phyloP scores from a whole-genome alignment of 208 protist species.

The Sergeia podlipaevii region DNA sequence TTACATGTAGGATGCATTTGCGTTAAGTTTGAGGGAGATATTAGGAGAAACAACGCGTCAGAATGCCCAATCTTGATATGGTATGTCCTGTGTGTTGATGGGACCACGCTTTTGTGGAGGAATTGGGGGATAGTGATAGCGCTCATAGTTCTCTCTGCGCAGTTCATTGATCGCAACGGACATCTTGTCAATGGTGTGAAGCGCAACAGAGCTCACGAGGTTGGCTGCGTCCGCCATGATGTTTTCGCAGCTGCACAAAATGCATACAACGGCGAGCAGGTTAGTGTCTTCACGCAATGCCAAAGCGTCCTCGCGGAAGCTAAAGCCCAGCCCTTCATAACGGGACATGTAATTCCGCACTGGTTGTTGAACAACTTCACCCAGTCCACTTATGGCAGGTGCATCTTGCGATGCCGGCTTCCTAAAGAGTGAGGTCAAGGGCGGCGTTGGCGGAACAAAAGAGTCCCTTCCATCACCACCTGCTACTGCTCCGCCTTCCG shows the following conservation, averaged over 20 bases:
- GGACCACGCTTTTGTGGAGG: constrained; percentile 11
- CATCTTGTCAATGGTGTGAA: constrained; percentile 21
- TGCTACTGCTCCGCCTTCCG: too few relatives aligned
- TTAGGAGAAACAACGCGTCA: too few relatives aligned
- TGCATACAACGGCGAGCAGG: constrained; percentile 18
- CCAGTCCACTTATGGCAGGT: too few relatives aligned
- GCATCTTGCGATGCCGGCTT: too few relatives aligned
- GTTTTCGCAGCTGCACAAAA: constrained; percentile 21
- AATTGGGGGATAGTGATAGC: constrained; percentile 19
- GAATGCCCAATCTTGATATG: constrained; percentile 26
- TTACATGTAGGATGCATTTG: too few relatives aligned
- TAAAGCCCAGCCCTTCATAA: constrained; percentile 24
- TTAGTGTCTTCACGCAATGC: constrained; percentile 26
- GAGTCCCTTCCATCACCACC: too few relatives aligned
- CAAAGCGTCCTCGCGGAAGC: constrained; percentile 27
- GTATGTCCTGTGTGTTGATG: constrained; percentile 9
- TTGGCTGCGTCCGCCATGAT: constrained; percentile 28
- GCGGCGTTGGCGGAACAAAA: too few relatives aligned
- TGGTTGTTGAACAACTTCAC: too few relatives aligned
- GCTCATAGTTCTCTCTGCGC: constrained; percentile 12
- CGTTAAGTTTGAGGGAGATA: too few relatives aligned
- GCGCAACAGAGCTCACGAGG: constrained; percentile 5
- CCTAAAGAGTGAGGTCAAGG: too few relatives aligned
- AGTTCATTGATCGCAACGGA: constrained; percentile 9
- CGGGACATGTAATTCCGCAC: constrained; percentile 11